phyloP scores from a whole-genome alignment of 306 rosid genomes.

The Prosopis cineraria region DNA sequence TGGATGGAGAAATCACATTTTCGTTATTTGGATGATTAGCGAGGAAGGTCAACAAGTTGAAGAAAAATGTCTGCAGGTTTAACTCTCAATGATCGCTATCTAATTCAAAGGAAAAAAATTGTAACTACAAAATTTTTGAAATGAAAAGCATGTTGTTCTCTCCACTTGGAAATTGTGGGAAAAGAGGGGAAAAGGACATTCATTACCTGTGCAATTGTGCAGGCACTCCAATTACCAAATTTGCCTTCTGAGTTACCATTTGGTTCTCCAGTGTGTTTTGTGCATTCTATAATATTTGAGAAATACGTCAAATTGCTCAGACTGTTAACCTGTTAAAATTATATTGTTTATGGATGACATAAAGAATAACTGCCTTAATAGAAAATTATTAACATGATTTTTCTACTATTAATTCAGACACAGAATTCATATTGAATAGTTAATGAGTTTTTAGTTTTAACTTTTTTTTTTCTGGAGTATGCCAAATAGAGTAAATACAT shows the following conservation, averaged over 20 bases:
- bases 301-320: neutral
- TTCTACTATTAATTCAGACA: neutral
- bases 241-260: neutral
- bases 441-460: neutral
- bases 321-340: too few relatives aligned
- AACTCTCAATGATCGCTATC: neutral
- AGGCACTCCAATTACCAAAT: neutral
- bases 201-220: neutral
- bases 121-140: neutral
- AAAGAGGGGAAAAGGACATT: neutral
- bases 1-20: neutral
- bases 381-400: neutral
- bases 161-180: neutral
- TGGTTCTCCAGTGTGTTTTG: neutral
- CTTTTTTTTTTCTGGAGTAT: neutral
- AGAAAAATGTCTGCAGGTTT: neutral
- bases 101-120: neutral
- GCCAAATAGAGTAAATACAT: too few relatives aligned
- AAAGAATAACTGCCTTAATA: slow-evolving; percentile 32
- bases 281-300: neutral
- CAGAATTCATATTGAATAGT: too few relatives aligned
- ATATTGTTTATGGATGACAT: neutral
- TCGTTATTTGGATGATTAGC: neutral
- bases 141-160: neutral
- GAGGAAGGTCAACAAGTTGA: neutral